Evolutionary conservation across 306 rosid genomes (phyloP), one percentile per base, ranked within the genome.

Genomic region (Vicia faba): DNA sequence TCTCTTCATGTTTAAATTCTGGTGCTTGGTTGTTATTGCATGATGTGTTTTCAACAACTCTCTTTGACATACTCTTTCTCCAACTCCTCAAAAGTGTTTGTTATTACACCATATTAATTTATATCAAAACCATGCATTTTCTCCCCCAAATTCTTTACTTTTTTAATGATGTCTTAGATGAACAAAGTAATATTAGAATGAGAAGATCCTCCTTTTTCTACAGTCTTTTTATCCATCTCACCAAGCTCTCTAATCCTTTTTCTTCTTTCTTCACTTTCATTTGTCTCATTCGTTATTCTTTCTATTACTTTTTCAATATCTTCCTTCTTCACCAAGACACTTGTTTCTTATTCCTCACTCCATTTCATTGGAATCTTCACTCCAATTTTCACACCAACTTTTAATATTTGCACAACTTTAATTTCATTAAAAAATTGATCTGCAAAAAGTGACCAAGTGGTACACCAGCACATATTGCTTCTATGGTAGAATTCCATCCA

Each of bases 131-230:
- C 38, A 0, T 33, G 8, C 1, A 33, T 7, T 33, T 33, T 33
- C 38, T 33, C n/a, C 38, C 9, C 9, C 38, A 7, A 7, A 7
- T 33, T 39, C 48, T 5, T 44, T 33, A 18, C 13, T 26, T 68
- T n/a, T 41, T 58, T 69, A 70, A 11, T 66, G 70, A 84, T 69
- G 11, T 84, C 88, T 68, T 82, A 76, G 50, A 89, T 86, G 3
- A 84, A 5, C 46, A 35, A 10, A 5, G 49, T 57, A 1, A 81
- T 66, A 18, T 81, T 68, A 1, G 40, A 39, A 1, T 85, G 36
- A 58, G 96, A 89, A 57, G 96, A 83, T 5, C 96, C 92, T 0
- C 88, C 96, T 74, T 65, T 83, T 78, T 82, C 78, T 4, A 71
- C 71, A 31, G 85, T 85, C 7, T 25, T 56, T 58, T 64, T 79